Evolutionary conservation across 2,329 filamentous ascomycete species (phyloP).

Genomic region (Trichoderma gracile): DNA sequence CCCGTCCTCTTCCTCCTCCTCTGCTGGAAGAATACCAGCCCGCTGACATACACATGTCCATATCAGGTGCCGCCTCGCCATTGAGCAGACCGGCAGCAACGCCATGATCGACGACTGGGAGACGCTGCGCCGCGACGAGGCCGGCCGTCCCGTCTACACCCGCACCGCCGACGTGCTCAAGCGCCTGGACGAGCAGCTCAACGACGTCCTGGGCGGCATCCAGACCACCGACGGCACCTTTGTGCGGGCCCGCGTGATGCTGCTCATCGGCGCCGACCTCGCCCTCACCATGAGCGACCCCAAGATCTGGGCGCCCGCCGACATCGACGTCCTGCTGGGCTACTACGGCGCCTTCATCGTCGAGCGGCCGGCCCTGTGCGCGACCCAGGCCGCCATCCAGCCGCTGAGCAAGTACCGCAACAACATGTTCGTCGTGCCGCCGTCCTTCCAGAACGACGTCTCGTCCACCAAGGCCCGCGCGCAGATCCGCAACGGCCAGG

Average conservation of each 20-base stretch:
- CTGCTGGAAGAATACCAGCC: not conserved
- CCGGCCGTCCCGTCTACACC: slow-evolving; percentile 72
- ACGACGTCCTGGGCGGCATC: slow-evolving; percentile 73
- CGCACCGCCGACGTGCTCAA: slow-evolving; percentile 83
- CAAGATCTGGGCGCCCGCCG: slow-evolving; percentile 75
- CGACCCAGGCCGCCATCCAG: slow-evolving; percentile 78
- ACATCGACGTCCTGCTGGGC: slow-evolving; percentile 81
- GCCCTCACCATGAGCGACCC: slow-evolving; percentile 68
- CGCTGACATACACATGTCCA: not conserved
- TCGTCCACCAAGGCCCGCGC: slow-evolving; percentile 76
- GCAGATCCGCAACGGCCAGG: slow-evolving; percentile 74
- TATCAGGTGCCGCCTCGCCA: slow-evolving; percentile 65
- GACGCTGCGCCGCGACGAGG: slow-evolving; percentile 44
- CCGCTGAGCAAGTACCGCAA: slow-evolving; percentile 74
- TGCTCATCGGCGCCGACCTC: slow-evolving; percentile 74
- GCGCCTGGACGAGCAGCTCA: slow-evolving; percentile 84
- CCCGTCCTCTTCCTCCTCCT: no score
- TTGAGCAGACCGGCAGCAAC: slow-evolving; percentile 70
- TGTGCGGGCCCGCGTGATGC: slow-evolving; percentile 65
- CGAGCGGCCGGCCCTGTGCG: slow-evolving; percentile 73
- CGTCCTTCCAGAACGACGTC: slow-evolving; percentile 82
- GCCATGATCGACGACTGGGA: slow-evolving; percentile 85
- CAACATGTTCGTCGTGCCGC: slow-evolving; percentile 79
- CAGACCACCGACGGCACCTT: slow-evolving; percentile 63
- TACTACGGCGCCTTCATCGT: slow-evolving; percentile 78